These are phyloP conservation scores for Tagetes patula DNA, from an alignment of 129 eudicot species.

Conservation along the genomic window DNA sequence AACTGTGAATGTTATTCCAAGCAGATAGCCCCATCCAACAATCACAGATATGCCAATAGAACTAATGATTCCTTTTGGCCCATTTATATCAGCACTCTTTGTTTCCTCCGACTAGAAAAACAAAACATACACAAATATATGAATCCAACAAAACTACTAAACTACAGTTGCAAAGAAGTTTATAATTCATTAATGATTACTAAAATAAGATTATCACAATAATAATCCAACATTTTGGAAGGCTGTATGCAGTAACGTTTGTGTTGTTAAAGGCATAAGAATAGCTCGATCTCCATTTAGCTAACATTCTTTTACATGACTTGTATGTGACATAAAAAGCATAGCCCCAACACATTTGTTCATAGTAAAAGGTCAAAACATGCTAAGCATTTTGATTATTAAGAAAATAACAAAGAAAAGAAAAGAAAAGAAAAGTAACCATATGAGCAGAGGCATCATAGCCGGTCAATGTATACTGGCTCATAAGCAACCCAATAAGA, in stretches of 20 bases:
- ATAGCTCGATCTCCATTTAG: background rate
- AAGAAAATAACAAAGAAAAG: background rate
- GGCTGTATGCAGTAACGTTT: background rate
- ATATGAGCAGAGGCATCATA: conserved; percentile 99
- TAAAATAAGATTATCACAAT: background rate
- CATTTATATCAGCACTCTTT: conserved; percentile 84
- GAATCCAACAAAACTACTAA: conserved; percentile 2
- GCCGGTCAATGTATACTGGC: conserved; percentile 95
- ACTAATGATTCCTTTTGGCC: conserved; percentile 93
- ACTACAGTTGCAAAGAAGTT: background rate
- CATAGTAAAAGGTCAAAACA: background rate
- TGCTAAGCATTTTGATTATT: background rate
- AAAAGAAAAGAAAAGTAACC: conserved; percentile 49
- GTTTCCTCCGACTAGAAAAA: conserved; percentile 88
- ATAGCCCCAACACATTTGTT: background rate
- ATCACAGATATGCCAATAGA: conserved; percentile 86
- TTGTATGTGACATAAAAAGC: too few species aligned
- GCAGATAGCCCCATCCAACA: conserved; percentile 94
- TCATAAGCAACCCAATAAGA: conserved; percentile 89
- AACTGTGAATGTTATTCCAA: conserved; percentile 89
- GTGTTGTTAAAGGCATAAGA: background rate
- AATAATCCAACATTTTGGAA: background rate
- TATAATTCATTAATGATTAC: background rate
- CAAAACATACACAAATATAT: conserved; percentile 11
- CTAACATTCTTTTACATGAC: background rate